These are phyloP conservation scores for Arabis alpina DNA, from an alignment of 345 rosid species.

Conservation along the genomic window DNA sequence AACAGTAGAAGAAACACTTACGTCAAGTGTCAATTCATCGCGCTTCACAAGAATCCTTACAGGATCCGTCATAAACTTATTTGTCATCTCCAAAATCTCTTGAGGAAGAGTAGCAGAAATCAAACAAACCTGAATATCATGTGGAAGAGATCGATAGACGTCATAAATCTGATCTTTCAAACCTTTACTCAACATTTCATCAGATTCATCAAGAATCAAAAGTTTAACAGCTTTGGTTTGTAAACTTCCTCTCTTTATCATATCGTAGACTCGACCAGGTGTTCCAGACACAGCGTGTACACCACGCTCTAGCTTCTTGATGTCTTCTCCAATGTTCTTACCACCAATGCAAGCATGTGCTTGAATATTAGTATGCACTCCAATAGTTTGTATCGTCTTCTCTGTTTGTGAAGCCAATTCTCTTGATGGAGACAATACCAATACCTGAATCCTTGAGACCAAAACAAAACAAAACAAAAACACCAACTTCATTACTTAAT, in stretches of 20 bases:
- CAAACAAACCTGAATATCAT: slow-evolving; percentile 92
- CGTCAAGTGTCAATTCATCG: slow-evolving; percentile 92
- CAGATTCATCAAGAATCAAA: slow-evolving; percentile 76
- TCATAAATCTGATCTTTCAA: slow-evolving; percentile 97
- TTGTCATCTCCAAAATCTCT: slow-evolving; percentile 91
- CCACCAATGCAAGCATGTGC: slow-evolving; percentile 96
- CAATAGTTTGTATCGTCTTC: slow-evolving; percentile 78
- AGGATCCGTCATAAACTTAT: slow-evolving; percentile 97
- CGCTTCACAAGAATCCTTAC: slow-evolving; percentile 94
- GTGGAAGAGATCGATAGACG: slow-evolving; percentile 90
- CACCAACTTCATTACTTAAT: background rate
- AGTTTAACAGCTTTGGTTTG: slow-evolving; percentile 72
- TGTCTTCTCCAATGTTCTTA: slow-evolving; percentile 94
- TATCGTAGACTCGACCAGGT: slow-evolving; percentile 94
- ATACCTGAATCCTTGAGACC: slow-evolving; percentile 73
- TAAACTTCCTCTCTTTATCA: slow-evolving; percentile 94
- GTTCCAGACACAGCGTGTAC: slow-evolving; percentile 86
- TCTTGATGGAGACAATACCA: slow-evolving; percentile 92
- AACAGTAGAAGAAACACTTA: slow-evolving; percentile 27
- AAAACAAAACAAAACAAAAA: background rate
- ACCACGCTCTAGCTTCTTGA: slow-evolving; percentile 64
- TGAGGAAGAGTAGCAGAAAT: slow-evolving; percentile 97
- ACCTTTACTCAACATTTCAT: slow-evolving; percentile 98
- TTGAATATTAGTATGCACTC: slow-evolving; percentile 71
- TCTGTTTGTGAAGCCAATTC: slow-evolving; percentile 95